phyloP scores from a whole-genome alignment of 2,329 filamentous ascomycete species.

The Shiraia sp. region DNA sequence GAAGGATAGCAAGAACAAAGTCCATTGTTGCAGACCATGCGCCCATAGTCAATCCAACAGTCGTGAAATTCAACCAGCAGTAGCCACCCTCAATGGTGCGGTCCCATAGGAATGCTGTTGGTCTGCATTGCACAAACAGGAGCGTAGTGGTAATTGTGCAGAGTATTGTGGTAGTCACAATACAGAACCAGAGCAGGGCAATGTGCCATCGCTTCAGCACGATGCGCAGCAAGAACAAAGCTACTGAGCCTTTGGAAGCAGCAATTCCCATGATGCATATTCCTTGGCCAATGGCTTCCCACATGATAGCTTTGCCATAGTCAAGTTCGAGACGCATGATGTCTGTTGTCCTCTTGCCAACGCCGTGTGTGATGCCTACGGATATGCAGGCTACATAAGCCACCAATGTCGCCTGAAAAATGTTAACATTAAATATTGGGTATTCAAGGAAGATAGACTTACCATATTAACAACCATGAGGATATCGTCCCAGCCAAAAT shows the following conservation, averaged over 20 bases:
- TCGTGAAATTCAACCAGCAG: conserved; percentile 34
- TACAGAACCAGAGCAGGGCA: conserved; percentile 36
- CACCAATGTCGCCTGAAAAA: conserved; percentile 26
- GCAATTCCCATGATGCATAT: conserved; percentile 39
- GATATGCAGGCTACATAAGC: conserved; percentile 29
- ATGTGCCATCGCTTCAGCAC: conserved; percentile 34
- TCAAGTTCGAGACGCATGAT: conserved; percentile 19
- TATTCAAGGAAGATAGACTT: too few relatives aligned
- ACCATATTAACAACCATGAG: conserved; percentile 35
- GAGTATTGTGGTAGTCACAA: conserved; percentile 28
- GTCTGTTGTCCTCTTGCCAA: conserved; percentile 30
- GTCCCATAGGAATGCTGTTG: conserved; percentile 32
- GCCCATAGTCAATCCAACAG: conserved; percentile 33
- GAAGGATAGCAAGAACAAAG: conserved; percentile 41
- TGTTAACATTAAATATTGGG: not conserved
- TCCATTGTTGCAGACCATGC: conserved; percentile 41
- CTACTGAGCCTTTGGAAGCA: conserved; percentile 34
- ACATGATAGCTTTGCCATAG: conserved; percentile 37
- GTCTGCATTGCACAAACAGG: conserved; percentile 33
- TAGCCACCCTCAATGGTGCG: conserved; percentile 24
- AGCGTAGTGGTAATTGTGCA: conserved; percentile 31
- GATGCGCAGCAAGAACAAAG: conserved; percentile 37
- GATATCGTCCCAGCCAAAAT: conserved; percentile 34
- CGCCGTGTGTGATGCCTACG: conserved; percentile 29
- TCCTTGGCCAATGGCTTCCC: conserved; percentile 35